Evolutionary conservation across 2,329 filamentous ascomycete species (phyloP), one percentile per base, ranked within the genome.

Genomic region (Sclerotinia subarctica): DNA sequence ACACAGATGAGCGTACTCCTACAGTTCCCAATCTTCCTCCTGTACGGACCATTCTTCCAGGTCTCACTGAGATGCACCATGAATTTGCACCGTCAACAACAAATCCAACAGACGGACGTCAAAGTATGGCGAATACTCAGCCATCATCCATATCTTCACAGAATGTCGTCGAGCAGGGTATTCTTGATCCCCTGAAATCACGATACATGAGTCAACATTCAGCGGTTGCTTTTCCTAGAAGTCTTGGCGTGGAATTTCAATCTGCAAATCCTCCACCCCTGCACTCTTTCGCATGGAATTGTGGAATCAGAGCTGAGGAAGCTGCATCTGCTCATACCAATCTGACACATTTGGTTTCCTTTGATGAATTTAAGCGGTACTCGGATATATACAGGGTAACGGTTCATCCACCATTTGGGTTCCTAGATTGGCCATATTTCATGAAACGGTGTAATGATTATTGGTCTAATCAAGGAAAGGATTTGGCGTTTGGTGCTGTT

Each of bases 201-300:
- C 58, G 47, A 46, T 60, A 73, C 64, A 29, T 75, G 76, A 11
- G 73, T 71, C 19, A 73, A 77, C 52, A 78, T 75, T 38, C 65
- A 21, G 74, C 76, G 2, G 73, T 78, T 59, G 77, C 77, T 8
- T 78, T 79, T 51, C 76, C 78, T 1, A 72, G 74, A 46, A 74
- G 70, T 57, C 72, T 79, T 21, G 78, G 77, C 3, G 59, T 77
- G 29, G 73, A 75, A 56, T 66, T 80, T 35, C 74, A 77, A 58
- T 73, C 77, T 2, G 64, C 74, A 3, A 75, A 76, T 17, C 77
- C 77, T 24, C 78, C 78, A 7, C 74, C 76, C n/a, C 69, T 80
- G 11, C 78, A 80, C 65, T 78, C 78, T 3, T 80, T 78, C 68
- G 78, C 73, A 17, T 79, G 77, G 69, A 78, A 80, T 64, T 69